Evolutionary conservation across 805 yeast genomes (phyloP).

Genomic region (Nematodospora valgi): DNA sequence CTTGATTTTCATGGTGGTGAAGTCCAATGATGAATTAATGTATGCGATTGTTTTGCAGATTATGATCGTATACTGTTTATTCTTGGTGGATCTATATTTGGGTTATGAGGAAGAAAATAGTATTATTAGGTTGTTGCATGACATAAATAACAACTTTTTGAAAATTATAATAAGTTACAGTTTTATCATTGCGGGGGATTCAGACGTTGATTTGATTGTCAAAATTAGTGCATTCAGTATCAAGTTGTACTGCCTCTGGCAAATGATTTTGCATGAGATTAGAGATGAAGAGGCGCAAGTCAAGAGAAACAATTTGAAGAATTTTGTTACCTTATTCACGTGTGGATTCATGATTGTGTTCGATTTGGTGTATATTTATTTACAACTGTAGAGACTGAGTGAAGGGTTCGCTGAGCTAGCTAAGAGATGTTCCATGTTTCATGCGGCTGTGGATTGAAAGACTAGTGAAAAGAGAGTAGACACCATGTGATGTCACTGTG

Average conservation of each 20-base stretch:
- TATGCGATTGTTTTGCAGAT: constrained; percentile 1
- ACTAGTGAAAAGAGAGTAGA: too few relatives aligned
- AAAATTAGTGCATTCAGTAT: constrained; percentile 19
- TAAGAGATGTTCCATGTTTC: too few relatives aligned
- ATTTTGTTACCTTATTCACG: too few relatives aligned
- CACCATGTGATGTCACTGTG: too few relatives aligned
- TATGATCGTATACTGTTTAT: constrained; percentile 1
- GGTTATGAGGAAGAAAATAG: background rate
- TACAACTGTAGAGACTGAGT: too few relatives aligned
- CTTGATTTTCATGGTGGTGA: background rate
- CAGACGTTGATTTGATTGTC: constrained; percentile 14
- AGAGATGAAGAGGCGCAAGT: background rate
- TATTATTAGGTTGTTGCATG: background rate
- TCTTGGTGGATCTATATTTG: background rate
- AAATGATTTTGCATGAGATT: constrained; percentile 28
- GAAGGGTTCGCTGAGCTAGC: too few relatives aligned
- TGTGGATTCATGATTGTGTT: too few relatives aligned
- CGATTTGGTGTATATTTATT: too few relatives aligned
- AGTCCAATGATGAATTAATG: background rate
- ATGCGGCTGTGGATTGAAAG: too few relatives aligned
- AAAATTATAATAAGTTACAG: constrained; percentile 3
- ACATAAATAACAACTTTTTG: constrained; percentile 5
- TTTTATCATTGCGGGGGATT: background rate
- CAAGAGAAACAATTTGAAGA: too few relatives aligned
- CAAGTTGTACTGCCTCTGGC: constrained; percentile 31